Evolutionary conservation across 2,329 filamentous ascomycete species (phyloP).

Genomic region (Alternaria novae-zelandiae): DNA sequence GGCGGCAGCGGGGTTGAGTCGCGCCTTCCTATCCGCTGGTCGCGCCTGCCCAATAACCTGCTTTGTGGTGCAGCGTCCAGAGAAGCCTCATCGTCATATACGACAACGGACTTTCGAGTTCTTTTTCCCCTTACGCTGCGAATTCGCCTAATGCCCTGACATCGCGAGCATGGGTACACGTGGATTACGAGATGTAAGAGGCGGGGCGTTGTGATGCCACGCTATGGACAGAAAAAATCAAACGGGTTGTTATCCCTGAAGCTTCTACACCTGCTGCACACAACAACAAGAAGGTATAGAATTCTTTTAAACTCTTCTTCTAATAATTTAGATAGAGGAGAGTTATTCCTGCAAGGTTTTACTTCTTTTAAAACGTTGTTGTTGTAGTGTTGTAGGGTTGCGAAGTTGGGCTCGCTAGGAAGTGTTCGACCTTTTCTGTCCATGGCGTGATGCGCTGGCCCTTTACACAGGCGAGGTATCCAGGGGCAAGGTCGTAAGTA

Average conservation of each 20-base stretch:
- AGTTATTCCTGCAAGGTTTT: too few relatives aligned
- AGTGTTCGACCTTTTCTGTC: too few relatives aligned
- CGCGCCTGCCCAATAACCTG: background rate
- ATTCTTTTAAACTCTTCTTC: too few relatives aligned
- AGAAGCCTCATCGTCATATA: background rate
- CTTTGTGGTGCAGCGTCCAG: background rate
- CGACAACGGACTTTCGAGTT: background rate
- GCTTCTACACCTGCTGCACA: too few relatives aligned
- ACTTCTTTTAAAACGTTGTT: too few relatives aligned
- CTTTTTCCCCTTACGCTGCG: background rate
- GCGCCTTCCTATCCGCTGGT: background rate
- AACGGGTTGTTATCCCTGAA: too few relatives aligned
- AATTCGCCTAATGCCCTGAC: background rate
- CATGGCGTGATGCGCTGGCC: background rate
- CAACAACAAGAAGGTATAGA: too few relatives aligned
- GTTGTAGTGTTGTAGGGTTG: too few relatives aligned
- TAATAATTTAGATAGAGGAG: too few relatives aligned
- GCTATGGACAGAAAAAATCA: too few relatives aligned
- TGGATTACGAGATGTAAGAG: background rate
- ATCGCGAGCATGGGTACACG: background rate
- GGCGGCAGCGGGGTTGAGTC: background rate
- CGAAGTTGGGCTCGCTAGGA: too few relatives aligned
- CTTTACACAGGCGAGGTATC: background rate
- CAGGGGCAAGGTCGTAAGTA: background rate
- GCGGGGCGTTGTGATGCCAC: background rate